phyloP scores from a whole-genome alignment of 148 eudicot genomes.

The Polygonum maritimum region DNA sequence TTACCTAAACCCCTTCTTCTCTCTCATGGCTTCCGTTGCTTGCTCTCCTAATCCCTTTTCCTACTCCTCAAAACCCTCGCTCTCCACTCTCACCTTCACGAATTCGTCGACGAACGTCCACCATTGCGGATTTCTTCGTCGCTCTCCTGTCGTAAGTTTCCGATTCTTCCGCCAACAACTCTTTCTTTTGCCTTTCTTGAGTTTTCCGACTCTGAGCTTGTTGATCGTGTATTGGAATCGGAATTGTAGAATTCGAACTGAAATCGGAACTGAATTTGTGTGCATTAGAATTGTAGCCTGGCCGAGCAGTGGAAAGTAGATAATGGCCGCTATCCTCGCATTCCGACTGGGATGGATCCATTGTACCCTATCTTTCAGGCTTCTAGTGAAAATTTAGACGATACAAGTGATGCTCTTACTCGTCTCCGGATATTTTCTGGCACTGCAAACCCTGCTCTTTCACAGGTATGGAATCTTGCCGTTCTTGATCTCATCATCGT shows the following conservation, averaged over 20 bases:
- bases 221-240: not conserved
- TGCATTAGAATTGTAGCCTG: constrained; percentile 46
- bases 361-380: constrained; percentile 47
- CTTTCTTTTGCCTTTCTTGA: not conserved
- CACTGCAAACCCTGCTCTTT: constrained; percentile 79
- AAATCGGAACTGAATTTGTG: not conserved
- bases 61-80: not conserved
- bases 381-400: constrained; percentile 22
- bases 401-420: constrained; percentile 21
- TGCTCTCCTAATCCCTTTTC: not conserved
- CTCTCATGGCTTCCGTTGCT: not conserved
- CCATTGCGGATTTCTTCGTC: not conserved
- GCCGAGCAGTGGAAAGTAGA: constrained; percentile 50
- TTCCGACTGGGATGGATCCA: constrained; percentile 25
- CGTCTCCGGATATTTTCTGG: constrained; percentile 89
- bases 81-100: not conserved
- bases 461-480: constrained; percentile 41
- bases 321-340: constrained; percentile 44
- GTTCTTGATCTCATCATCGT: not conserved
- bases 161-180: not conserved
- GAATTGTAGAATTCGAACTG: not conserved
- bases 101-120: not conserved
- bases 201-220: not conserved
- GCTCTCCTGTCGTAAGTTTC: not conserved
- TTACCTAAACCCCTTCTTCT: not conserved